These are phyloP conservation scores for Pseudopediastrum boryanum DNA, from an alignment of 139 green algal species.

Conservation along the genomic window DNA sequence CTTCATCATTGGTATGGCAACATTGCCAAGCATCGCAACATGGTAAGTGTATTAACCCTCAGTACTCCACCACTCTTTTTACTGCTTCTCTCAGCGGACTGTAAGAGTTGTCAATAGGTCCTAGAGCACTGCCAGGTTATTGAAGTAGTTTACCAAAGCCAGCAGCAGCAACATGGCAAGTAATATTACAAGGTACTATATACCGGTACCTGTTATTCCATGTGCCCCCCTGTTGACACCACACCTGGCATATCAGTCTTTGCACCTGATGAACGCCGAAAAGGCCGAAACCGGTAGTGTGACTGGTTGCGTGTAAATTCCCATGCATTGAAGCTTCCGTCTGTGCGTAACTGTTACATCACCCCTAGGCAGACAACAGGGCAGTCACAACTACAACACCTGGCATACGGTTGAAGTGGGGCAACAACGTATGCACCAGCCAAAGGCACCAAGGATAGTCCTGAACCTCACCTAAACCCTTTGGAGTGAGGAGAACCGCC, in stretches of 20 bases:
- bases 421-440: too few relatives aligned
- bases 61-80: not conserved
- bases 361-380: too few relatives aligned
- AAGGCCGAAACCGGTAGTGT: not conserved
- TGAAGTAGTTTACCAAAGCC: not conserved
- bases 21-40: not conserved
- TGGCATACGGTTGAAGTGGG: too few relatives aligned
- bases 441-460: too few relatives aligned
- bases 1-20: not conserved
- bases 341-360: not conserved
- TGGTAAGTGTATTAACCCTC: not conserved
- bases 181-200: not conserved
- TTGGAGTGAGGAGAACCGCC: too few relatives aligned
- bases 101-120: not conserved
- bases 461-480: too few relatives aligned
- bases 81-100: not conserved
- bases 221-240: not conserved
- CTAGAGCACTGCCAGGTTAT: not conserved
- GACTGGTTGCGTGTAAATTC: not conserved
- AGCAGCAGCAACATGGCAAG: not conserved
- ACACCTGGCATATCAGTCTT: not conserved
- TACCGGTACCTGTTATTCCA: not conserved
- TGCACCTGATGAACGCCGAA: not conserved
- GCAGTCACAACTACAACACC: too few relatives aligned
- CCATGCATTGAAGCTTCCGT: not conserved